Evolutionary conservation across 2,329 filamentous ascomycete species (phyloP).

Genomic region (Metarhizium guizhouense): DNA sequence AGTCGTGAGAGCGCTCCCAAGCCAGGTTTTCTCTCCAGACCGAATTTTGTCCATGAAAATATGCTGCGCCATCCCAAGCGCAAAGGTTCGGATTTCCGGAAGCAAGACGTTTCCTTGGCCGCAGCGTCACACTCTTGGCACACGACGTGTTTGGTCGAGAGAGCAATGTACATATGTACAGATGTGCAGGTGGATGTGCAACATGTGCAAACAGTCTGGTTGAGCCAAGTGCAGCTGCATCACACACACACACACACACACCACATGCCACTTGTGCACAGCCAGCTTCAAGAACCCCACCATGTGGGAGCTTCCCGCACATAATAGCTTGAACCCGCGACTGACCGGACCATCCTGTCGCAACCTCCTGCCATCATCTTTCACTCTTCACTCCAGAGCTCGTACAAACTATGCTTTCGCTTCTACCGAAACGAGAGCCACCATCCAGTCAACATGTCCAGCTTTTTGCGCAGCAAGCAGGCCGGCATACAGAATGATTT

Average conservation of each 20-base stretch:
- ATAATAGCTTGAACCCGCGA: no score
- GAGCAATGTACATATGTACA: no score
- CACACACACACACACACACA: no score
- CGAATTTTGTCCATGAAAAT: no score
- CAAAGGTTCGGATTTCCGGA: neutral
- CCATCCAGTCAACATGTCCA: constrained; percentile 52
- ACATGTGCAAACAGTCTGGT: no score
- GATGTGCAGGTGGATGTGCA: no score
- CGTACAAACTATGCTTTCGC: neutral
- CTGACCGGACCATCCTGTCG: no score
- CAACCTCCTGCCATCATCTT: neutral
- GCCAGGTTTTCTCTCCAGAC: no score
- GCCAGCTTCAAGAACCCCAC: neutral
- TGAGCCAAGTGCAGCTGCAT: no score
- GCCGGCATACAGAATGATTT: constrained; percentile 87
- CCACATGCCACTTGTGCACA: neutral
- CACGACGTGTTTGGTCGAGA: constrained; percentile 1
- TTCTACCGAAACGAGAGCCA: no score
- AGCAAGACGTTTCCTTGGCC: neutral
- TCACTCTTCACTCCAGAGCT: neutral
- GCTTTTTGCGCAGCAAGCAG: constrained; percentile 87
- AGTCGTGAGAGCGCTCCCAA: no score
- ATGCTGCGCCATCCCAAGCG: no score
- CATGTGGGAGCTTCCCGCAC: neutral
- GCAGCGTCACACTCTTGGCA: neutral